phyloP scores from a whole-genome alignment of 768 basidiomycete species.

The Lyophyllum shimeji region DNA sequence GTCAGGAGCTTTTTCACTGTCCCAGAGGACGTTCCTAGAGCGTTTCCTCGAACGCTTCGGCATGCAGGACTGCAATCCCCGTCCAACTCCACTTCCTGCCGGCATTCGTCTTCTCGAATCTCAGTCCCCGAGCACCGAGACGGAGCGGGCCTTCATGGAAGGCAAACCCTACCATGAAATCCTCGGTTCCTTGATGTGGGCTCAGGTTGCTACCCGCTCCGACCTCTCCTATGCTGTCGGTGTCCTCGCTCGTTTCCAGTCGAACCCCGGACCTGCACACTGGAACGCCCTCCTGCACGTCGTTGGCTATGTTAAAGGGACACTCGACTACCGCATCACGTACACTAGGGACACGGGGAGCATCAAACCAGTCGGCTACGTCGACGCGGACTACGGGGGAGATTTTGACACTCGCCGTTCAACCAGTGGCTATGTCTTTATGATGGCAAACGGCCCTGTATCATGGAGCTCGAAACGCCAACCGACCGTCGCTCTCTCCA shows the following conservation, averaged over 20 bases:
- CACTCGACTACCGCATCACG: constrained; percentile 21
- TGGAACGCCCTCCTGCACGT: constrained; percentile 38
- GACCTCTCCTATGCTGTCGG: constrained; percentile 25
- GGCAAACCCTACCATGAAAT: constrained; percentile 25
- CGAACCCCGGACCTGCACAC: constrained; percentile 28
- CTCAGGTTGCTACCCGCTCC: constrained; percentile 25
- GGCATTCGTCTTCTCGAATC: not conserved
- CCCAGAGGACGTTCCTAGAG: constrained; percentile 32
- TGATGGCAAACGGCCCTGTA: constrained; percentile 25
- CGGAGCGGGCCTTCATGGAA: constrained; percentile 16
- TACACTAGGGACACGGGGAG: constrained; percentile 9
- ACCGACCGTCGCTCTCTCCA: constrained; percentile 31
- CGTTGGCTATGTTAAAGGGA: constrained; percentile 34
- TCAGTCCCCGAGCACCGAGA: not conserved
- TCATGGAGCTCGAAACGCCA: constrained; percentile 33
- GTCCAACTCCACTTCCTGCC: not conserved
- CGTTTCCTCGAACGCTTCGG: not conserved
- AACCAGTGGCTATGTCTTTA: constrained; percentile 24
- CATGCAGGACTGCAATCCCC: not conserved
- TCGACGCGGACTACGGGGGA: constrained; percentile 28
- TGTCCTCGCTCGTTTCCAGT: constrained; percentile 19
- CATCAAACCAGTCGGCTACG: constrained; percentile 8
- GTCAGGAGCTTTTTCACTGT: constrained; percentile 24
- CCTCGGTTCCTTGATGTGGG: constrained; percentile 23
- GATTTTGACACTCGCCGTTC: constrained; percentile 23